phyloP scores from a whole-genome alignment of 208 protist species.

The Leishmania amazonensis region DNA sequence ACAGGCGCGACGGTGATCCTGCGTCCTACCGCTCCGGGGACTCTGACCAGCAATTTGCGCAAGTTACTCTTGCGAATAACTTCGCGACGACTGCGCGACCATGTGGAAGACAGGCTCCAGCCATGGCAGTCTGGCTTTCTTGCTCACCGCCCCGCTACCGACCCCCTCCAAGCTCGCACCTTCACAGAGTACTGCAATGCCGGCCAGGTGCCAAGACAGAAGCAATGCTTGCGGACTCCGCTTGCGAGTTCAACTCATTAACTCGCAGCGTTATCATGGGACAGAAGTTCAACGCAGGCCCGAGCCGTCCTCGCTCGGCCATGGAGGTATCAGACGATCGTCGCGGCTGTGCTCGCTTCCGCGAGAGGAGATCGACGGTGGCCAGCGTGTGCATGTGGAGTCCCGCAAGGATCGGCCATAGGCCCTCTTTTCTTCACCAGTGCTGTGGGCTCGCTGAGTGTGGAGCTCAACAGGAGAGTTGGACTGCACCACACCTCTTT shows the following conservation, averaged over 20 bases:
- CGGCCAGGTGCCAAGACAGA: background rate
- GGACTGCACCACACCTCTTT: background rate
- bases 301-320: background rate
- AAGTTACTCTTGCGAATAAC: background rate
- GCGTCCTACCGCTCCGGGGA: background rate
- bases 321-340: background rate
- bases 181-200: background rate
- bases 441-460: background rate
- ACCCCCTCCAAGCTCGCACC: background rate
- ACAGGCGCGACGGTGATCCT: background rate
- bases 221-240: background rate
- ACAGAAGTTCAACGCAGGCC: background rate
- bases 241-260: background rate
- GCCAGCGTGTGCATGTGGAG: background rate
- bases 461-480: background rate
- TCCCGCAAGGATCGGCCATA: background rate
- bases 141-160: background rate
- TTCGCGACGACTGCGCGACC: background rate
- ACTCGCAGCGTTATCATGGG: background rate
- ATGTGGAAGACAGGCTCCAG: background rate
- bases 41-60: background rate
- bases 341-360: background rate
- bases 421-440: background rate
- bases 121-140: background rate
- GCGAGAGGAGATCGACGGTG: background rate